Evolutionary conservation across 495 filamentous ascomycete species (phyloP).

Genomic region (Melanomma pulvis-pyrius): DNA sequence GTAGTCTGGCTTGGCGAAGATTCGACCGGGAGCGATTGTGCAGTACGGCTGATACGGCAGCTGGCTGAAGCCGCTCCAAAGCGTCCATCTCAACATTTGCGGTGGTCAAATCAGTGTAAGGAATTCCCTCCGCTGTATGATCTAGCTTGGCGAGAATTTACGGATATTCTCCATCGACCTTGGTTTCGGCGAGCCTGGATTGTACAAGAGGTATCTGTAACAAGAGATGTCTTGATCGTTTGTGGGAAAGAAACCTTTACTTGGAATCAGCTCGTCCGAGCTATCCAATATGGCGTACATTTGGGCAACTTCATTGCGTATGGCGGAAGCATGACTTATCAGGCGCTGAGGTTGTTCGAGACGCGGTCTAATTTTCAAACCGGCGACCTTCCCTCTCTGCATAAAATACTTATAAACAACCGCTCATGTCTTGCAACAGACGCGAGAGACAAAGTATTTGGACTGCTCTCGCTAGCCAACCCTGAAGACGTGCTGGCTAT

Average conservation of each 20-base stretch:
- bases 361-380: conserved; percentile 4
- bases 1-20: conserved; percentile 17
- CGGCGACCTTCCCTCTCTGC: not conserved
- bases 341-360: conserved; percentile 8
- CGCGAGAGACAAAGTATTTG: conserved; percentile 32
- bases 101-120: not conserved
- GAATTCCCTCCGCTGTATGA: conserved; percentile 13
- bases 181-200: conserved; percentile 27
- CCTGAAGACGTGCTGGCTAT: conserved; percentile 7
- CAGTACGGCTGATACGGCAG: not conserved
- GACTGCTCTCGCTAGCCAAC: conserved; percentile 17
- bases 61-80: not conserved
- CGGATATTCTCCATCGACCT: conserved; percentile 5
- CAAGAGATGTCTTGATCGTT: conserved; percentile 2
- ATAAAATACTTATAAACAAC: conserved; percentile 10
- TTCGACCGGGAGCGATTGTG: conserved; percentile 12
- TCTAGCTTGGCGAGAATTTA: conserved; percentile 7
- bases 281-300: conserved; percentile 13
- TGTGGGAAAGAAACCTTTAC: conserved; percentile 10
- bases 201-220: conserved; percentile 19
- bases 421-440: conserved; percentile 15
- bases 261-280: conserved; percentile 20
- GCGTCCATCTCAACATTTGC: not conserved
- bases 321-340: conserved; percentile 16
- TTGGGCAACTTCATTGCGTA: conserved; percentile 18